Evolutionary conservation across 225 moss, liverwort and hornwort genomes (phyloP).

Genomic region (Bryum argenteum): DNA sequence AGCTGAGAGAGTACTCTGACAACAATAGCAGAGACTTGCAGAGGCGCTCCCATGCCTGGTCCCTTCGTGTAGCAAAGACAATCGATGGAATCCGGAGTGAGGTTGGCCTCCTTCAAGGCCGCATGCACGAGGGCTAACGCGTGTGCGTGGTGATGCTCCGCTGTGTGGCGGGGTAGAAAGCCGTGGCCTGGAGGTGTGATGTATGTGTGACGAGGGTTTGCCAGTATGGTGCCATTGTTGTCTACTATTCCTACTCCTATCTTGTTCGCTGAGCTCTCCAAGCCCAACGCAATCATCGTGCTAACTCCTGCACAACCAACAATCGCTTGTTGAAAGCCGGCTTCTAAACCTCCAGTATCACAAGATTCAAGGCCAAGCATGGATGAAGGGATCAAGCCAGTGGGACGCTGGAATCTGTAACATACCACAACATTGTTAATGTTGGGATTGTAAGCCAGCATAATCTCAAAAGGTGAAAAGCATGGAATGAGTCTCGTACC

Average conservation of each 20-base stretch:
- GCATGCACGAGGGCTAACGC: conserved; percentile 66
- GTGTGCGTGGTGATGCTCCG: conserved; percentile 84
- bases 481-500: conserved; percentile 44
- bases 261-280: conserved; percentile 96
- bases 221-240: conserved; percentile 73
- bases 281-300: conserved; percentile 79
- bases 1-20: conserved; percentile 80
- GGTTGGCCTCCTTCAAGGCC: conserved; percentile 71
- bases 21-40: conserved; percentile 92
- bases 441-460: neutral
- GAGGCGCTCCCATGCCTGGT: conserved; percentile 94
- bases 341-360: too few relatives aligned
- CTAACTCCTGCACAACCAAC: too few relatives aligned
- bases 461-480: neutral
- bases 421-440: conserved; percentile 6
- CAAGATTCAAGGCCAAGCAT: conserved; percentile 98
- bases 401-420: conserved; percentile 88
- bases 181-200: conserved; percentile 94
- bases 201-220: conserved; percentile 87
- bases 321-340: too few relatives aligned
- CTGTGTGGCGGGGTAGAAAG: conserved; percentile 87
- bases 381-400: conserved; percentile 85
- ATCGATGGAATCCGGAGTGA: conserved; percentile 62
- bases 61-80: conserved; percentile 94
- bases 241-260: conserved; percentile 92